Evolutionary conservation across 2,329 filamentous ascomycete species (phyloP).

Genomic region (Colletotrichum noveboracense): DNA sequence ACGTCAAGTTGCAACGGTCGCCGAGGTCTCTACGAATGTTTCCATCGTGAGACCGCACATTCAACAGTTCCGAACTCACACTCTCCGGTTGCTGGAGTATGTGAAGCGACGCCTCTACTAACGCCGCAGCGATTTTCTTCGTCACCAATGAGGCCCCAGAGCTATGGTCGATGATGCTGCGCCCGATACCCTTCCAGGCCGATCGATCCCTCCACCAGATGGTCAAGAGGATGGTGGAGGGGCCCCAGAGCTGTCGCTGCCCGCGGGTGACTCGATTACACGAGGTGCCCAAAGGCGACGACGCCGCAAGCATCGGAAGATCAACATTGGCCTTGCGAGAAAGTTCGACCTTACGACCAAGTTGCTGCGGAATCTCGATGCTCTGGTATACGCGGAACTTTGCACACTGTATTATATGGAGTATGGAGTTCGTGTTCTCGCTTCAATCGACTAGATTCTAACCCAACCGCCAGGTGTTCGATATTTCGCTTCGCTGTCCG

Average conservation of each 20-base stretch:
- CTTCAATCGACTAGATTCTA: background rate
- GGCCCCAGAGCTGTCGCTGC: background rate
- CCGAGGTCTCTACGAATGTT: background rate
- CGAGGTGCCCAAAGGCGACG: conserved; percentile 33
- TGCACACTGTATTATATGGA: conserved; percentile 74
- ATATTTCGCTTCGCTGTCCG: conserved; percentile 67
- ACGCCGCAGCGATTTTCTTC: background rate
- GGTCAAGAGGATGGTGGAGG: conserved; percentile 22
- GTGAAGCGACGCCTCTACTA: conserved; percentile 1
- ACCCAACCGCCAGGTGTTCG: conserved; percentile 57
- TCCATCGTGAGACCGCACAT: background rate
- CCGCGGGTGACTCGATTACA: conserved; percentile 6
- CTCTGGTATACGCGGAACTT: conserved; percentile 68
- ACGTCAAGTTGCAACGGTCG: conserved; percentile 13
- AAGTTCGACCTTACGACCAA: conserved; percentile 67
- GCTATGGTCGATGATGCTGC: conserved; percentile 59
- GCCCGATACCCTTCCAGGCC: conserved; percentile 43
- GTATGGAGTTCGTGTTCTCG: conserved; percentile 44
- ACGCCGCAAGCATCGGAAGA: conserved; percentile 40
- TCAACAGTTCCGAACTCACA: background rate
- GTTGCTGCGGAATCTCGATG: conserved; percentile 66
- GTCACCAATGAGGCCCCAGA: conserved; percentile 33
- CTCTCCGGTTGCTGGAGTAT: conserved; percentile 1
- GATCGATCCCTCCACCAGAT: conserved; percentile 25
- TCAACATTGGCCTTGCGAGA: conserved; percentile 52